A percentile compares a stretch with the other conserved stretches of the same genome.
phyloP scores from a whole-genome alignment of 345 rosid species.

The Euphorbia pulcherrima region DNA sequence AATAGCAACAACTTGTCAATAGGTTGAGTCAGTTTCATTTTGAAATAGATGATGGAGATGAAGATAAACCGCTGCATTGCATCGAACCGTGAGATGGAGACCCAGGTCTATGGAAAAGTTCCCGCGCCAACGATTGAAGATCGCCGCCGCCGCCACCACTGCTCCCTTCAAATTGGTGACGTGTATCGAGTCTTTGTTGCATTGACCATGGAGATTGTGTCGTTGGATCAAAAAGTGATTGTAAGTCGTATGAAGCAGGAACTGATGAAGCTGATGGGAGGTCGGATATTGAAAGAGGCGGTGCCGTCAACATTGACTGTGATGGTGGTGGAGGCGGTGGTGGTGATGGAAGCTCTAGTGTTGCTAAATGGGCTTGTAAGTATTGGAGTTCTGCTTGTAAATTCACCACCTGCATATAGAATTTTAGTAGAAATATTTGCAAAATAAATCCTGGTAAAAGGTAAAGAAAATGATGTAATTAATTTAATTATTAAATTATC shows the following conservation, averaged over 20 bases:
- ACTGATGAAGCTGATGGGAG: slow-evolving; percentile 53
- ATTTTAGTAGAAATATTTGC: neutral
- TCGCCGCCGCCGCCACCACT: slow-evolving; percentile 48
- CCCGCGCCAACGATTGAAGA: slow-evolving; percentile 76
- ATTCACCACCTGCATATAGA: slow-evolving; percentile 24
- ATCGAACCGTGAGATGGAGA: slow-evolving; percentile 46
- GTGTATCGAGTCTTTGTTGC: slow-evolving; percentile 58
- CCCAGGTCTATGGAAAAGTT: slow-evolving; percentile 64
- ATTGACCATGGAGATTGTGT: slow-evolving; percentile 56
- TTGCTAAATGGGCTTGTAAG: slow-evolving; percentile 27
- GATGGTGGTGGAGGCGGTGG: slow-evolving; percentile 27
- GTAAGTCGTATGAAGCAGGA: slow-evolving; percentile 55
- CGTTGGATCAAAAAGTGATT: slow-evolving; percentile 68
- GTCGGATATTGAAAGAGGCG: slow-evolving; percentile 67
- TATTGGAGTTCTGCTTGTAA: slow-evolving; percentile 30
- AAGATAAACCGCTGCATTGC: slow-evolving; percentile 39
- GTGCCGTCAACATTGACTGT: slow-evolving; percentile 18
- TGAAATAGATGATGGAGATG: slow-evolving; percentile 51
- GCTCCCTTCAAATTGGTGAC: slow-evolving; percentile 43
- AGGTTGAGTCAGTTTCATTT: slow-evolving; percentile 40
- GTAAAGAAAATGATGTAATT: neutral
- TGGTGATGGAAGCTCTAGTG: slow-evolving; percentile 23
- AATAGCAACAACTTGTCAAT: slow-evolving; percentile 17
- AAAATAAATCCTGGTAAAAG: neutral
- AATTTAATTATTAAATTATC: too few species aligned